A percentile compares a stretch with the other conserved stretches of the same genome.
These are phyloP conservation scores for Aspergillus incahuasiensis DNA, from an alignment of 495 filamentous ascomycete species.

Conservation along the genomic window DNA sequence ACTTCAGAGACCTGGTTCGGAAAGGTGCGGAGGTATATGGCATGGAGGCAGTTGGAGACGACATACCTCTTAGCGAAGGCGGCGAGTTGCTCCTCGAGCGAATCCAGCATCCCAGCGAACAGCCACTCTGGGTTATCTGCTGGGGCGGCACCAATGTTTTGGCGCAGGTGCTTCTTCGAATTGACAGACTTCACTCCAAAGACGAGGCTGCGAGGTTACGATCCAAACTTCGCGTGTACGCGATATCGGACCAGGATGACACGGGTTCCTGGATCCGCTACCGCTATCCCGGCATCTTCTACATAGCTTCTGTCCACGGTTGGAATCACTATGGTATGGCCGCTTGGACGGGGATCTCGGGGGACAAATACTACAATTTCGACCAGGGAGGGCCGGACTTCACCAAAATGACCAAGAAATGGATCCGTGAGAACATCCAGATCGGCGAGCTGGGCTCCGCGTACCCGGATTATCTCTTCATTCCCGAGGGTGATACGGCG, in stretches of 20 bases:
- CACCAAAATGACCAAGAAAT: slow-evolving; percentile 34
- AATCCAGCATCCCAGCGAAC: slow-evolving; percentile 20
- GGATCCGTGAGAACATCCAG: slow-evolving; percentile 44
- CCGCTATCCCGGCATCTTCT: slow-evolving; percentile 42
- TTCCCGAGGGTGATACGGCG: slow-evolving; percentile 46
- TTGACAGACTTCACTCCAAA: slow-evolving; percentile 23
- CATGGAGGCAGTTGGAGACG: slow-evolving; percentile 27
- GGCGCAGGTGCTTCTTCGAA: slow-evolving; percentile 34
- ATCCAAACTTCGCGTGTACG: slow-evolving; percentile 41
- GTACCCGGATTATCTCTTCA: slow-evolving; percentile 41
- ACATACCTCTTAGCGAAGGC: slow-evolving; percentile 32
- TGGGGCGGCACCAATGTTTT: slow-evolving; percentile 49
- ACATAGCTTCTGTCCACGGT: slow-evolving; percentile 42
- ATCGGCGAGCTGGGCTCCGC: slow-evolving; percentile 34
- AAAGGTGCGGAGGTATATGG: slow-evolving; percentile 34
- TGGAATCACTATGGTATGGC: slow-evolving; percentile 47
- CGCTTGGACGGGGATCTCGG: slow-evolving; percentile 44
- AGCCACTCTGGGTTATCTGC: slow-evolving; percentile 40
- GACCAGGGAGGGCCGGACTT: slow-evolving; percentile 43
- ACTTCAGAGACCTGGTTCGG: slow-evolving; percentile 25
- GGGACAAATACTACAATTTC: slow-evolving; percentile 40
- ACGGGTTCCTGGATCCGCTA: slow-evolving; percentile 44
- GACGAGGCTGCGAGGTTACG: slow-evolving; percentile 27
- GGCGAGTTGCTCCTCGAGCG: slow-evolving; percentile 36
- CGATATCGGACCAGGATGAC: slow-evolving; percentile 49